Conservation (phyloP, 2,329 filamentous ascomycete genomes). For the Knufia fluminis region DNA sequence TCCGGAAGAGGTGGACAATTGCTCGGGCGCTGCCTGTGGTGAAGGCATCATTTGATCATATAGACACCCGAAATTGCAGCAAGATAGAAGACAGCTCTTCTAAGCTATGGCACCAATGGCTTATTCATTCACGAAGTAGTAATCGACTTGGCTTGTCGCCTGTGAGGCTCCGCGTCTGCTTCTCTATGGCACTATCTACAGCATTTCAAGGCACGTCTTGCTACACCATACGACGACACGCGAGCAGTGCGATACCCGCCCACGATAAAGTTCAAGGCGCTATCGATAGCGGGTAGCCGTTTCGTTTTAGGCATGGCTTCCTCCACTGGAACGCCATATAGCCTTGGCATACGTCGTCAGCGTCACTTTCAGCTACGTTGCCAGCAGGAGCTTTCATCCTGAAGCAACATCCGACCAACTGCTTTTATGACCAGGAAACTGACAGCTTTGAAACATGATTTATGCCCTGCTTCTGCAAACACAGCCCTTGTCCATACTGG, state of each 20-base stretch:
- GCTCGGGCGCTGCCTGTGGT: neutral
- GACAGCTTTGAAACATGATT: neutral
- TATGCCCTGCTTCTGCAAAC: neutral
- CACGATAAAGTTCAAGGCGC: too few species aligned
- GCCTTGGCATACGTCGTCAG: constrained; percentile 7
- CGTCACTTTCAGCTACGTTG: neutral
- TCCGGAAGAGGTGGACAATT: neutral
- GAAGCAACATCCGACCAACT: neutral
- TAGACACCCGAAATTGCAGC: neutral
- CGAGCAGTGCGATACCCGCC: too few species aligned
- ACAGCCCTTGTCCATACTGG: neutral
- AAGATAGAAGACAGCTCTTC: constrained; percentile 1
- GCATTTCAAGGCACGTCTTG: too few species aligned
- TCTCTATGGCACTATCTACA: too few species aligned
- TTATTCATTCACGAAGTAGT: neutral
- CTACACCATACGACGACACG: too few species aligned
- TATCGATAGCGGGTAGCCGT: too few species aligned
- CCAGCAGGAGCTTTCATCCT: neutral
- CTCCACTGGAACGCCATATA: too few species aligned
- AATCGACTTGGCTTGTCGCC: too few species aligned
- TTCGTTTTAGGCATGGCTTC: neutral
- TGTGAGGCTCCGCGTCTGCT: too few species aligned
- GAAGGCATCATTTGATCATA: neutral
- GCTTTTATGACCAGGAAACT: neutral
- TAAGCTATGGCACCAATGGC: neutral